A percentile compares a stretch with the other conserved stretches of the same genome.
Evolutionary conservation across 331 rosid species (phyloP).

Genomic region (Quercus lobata): DNA sequence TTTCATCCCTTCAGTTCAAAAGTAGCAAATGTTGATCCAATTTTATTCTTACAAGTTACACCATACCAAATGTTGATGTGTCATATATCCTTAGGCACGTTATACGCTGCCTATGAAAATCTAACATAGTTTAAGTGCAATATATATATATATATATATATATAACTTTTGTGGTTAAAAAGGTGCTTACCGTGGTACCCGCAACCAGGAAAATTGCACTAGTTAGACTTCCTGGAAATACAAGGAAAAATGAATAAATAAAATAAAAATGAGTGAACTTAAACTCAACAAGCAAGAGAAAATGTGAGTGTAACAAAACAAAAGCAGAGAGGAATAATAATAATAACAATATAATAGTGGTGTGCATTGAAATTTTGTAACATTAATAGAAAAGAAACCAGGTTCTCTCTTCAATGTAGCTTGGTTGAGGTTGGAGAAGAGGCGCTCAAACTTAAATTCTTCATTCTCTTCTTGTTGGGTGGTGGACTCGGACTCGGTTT

Average conservation of each 20-base stretch:
- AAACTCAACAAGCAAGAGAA: neutral
- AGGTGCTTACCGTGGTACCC: constrained; percentile 57
- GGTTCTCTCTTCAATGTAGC: constrained; percentile 71
- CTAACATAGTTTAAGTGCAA: too few relatives aligned
- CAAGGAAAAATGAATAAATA: neutral
- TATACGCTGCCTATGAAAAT: too few relatives aligned
- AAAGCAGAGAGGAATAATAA: neutral
- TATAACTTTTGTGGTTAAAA: neutral
- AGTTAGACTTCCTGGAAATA: constrained; percentile 55
- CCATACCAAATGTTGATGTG: too few relatives aligned
- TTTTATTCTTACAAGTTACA: too few relatives aligned
- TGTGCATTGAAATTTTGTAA: too few relatives aligned
- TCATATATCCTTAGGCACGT: too few relatives aligned
- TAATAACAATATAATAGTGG: neutral
- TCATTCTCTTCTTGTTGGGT: constrained; percentile 12
- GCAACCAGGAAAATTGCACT: constrained; percentile 69
- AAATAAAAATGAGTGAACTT: neutral
- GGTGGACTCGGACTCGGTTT: constrained; percentile 17
- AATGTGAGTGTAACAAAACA: neutral
- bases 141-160: too few relatives aligned
- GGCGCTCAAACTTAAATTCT: constrained; percentile 40
- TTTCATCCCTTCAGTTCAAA: too few relatives aligned
- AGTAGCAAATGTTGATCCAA: too few relatives aligned
- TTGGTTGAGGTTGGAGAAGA: constrained; percentile 73
- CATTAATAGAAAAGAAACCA: constrained; percentile 26